phyloP scores from a whole-genome alignment of 768 basidiomycete species.

The Pleurotus djamor region DNA sequence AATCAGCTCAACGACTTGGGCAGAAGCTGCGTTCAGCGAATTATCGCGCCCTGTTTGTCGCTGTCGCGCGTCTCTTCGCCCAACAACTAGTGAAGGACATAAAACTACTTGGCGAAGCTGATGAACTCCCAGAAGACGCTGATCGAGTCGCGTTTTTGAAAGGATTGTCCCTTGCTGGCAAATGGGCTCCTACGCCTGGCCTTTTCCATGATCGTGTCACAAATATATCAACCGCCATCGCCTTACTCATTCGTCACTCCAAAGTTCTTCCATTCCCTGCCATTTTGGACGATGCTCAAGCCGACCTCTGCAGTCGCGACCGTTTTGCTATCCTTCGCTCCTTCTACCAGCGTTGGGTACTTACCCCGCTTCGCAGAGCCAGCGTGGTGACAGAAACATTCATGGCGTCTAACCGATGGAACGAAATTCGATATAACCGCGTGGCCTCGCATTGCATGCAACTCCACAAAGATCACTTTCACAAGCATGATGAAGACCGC shows the following conservation, averaged over 20 bases:
- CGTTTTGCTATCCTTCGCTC: constrained; percentile 46
- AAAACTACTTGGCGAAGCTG: constrained; percentile 31
- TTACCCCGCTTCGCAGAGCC: constrained; percentile 51
- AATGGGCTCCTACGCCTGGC: constrained; percentile 68
- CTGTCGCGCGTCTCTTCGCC: constrained; percentile 60
- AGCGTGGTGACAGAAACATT: constrained; percentile 51
- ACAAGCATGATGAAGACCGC: constrained; percentile 53
- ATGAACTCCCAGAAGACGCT: constrained; percentile 26
- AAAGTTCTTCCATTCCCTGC: constrained; percentile 29
- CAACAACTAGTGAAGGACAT: constrained; percentile 48
- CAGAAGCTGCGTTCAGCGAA: constrained; percentile 42
- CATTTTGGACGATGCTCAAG: constrained; percentile 21
- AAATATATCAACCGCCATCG: constrained; percentile 64
- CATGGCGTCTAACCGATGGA: constrained; percentile 63
- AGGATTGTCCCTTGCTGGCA: constrained; percentile 55
- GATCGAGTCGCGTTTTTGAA: constrained; percentile 29
- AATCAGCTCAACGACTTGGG: constrained; percentile 32
- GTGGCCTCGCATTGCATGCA: constrained; percentile 65
- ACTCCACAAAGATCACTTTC: constrained; percentile 51
- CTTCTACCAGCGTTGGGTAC: constrained; percentile 56
- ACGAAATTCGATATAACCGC: constrained; percentile 52
- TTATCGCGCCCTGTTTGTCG: constrained; percentile 63
- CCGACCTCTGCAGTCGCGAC: constrained; percentile 17
- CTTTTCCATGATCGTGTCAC: constrained; percentile 61
- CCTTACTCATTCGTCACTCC: constrained; percentile 44